Evolutionary conservation across 495 filamentous ascomycete species (phyloP), one percentile per base, ranked within the genome.

Genomic region (Durotheca rogersii): DNA sequence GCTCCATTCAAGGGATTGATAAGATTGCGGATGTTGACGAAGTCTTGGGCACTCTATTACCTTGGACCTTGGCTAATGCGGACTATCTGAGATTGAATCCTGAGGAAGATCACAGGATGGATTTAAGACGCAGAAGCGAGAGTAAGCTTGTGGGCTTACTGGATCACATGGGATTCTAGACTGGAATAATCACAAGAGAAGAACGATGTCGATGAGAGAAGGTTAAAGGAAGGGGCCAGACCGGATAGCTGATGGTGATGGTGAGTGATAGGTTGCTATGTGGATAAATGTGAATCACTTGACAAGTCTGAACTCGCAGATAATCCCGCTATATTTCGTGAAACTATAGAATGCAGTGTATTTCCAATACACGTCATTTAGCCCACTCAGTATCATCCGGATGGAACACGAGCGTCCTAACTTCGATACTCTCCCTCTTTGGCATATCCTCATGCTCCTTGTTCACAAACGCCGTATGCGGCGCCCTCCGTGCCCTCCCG

Each of bases 391-490:
- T n/a, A n/a, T n/a, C n/a, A n/a, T n/a, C n/a, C n/a, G n/a, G n/a
- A n/a, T n/a, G n/a, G n/a, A n/a, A n/a, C n/a, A n/a, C n/a, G n/a
- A 81, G 65, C 6, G 72, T 68, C 41, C 78, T 51, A 10, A 80
- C 69, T 60, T 82, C 79, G 64, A 82, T 82, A 67, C 78, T 81
- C 71, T 82, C 73, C 51, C 80, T 64, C 12, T 60, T 41, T 11
- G 51, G 47, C 56, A 71, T 71, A 43, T 67, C 53, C 56, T 70
- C 75, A 1, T 69, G 69, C 41, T 67, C 71, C 9, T 68, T 64
- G 63, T 81, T 68, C 27, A 72, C 65, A 72, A 83, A 83, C 19
- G 79, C 77, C 19, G 69, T 66, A 62, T 83, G 80, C 40, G 80
- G 80, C 33, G 74, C 74, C 7, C 79, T 41, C 46, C 58, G 53